Percentiles rank a stretch among this genome's conserved stretches.
Evolutionary conservation across 306 rosid genomes (phyloP).

Genomic region (Quercus gilva): DNA sequence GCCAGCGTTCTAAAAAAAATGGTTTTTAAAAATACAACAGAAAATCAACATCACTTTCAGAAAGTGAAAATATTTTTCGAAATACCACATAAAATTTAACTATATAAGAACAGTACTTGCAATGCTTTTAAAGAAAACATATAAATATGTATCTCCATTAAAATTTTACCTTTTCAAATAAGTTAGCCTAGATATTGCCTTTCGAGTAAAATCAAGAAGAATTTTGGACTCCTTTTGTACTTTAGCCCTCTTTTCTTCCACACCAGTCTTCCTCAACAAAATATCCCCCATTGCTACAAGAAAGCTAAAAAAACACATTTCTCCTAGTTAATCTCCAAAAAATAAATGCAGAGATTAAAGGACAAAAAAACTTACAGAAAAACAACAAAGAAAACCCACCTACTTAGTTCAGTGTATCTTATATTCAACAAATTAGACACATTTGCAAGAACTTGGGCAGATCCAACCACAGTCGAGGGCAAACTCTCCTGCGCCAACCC

Average conservation of each 20-base stretch:
- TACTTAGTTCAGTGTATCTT: slow-evolving; percentile 92
- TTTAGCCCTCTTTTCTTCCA: slow-evolving; percentile 91
- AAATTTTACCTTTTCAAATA: slow-evolving; percentile 76
- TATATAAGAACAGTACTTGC: not conserved
- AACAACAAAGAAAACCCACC: slow-evolving; percentile 39
- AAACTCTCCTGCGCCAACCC: slow-evolving; percentile 90
- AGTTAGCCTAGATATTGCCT: slow-evolving; percentile 80
- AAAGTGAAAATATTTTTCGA: slow-evolving; percentile 2
- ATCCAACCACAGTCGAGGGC: slow-evolving; percentile 70
- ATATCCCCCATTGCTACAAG: slow-evolving; percentile 97
- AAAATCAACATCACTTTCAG: slow-evolving; percentile 2
- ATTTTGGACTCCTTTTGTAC: slow-evolving; percentile 76
- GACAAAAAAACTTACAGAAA: not conserved
- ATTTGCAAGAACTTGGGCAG: slow-evolving; percentile 81
- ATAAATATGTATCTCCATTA: slow-evolving; percentile 1
- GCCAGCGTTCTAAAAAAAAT: slow-evolving; percentile 57
- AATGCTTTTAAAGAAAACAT: not conserved
- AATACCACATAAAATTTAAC: not conserved
- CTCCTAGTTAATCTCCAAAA: slow-evolving; percentile 13
- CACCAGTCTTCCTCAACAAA: slow-evolving; percentile 77
- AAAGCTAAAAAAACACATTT: slow-evolving; percentile 48
- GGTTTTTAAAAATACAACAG: slow-evolving; percentile 1
- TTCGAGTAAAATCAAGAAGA: slow-evolving; percentile 88
- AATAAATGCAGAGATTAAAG: not conserved
- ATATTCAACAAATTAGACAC: slow-evolving; percentile 89